Evolutionary conservation across 305 asterid species (phyloP).

Genomic region (Withania somnifera): DNA sequence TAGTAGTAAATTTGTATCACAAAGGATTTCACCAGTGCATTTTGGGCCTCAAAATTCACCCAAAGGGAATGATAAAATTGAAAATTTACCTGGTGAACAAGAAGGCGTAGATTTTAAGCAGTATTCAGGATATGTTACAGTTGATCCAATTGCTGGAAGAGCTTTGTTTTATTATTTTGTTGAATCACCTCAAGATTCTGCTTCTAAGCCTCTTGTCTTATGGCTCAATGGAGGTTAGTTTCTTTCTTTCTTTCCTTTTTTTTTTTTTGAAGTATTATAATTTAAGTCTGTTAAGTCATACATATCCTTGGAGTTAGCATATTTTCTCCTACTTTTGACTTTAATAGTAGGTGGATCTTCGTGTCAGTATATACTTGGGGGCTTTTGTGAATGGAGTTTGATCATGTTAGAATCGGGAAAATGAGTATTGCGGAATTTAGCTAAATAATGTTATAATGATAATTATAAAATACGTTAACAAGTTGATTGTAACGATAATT

Average conservation of each 20-base stretch:
- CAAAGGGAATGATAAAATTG: neutral
- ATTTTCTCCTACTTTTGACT: neutral
- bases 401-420: too few relatives aligned
- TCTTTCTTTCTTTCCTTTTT: neutral
- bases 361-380: neutral
- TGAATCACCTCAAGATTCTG: slow-evolving; percentile 1
- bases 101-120: slow-evolving; percentile 2
- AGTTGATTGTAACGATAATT: too few relatives aligned
- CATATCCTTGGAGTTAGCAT: neutral
- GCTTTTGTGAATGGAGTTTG: too few relatives aligned
- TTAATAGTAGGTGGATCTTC: neutral
- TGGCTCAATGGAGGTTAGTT: slow-evolving; percentile 14
- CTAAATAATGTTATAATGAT: too few relatives aligned
- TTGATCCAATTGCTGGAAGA: slow-evolving; percentile 6
- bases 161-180: slow-evolving; percentile 17
- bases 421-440: too few relatives aligned
- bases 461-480: too few relatives aligned
- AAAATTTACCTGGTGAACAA: slow-evolving; percentile 12
- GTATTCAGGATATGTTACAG: slow-evolving; percentile 14
- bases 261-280: neutral
- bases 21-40: neutral
- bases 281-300: neutral
- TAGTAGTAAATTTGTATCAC: neutral
- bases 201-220: slow-evolving; percentile 11
- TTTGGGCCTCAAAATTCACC: neutral